These are phyloP conservation scores for Nigrograna mackinnonii DNA, from an alignment of 2,329 filamentous ascomycete species.

Conservation along the genomic window DNA sequence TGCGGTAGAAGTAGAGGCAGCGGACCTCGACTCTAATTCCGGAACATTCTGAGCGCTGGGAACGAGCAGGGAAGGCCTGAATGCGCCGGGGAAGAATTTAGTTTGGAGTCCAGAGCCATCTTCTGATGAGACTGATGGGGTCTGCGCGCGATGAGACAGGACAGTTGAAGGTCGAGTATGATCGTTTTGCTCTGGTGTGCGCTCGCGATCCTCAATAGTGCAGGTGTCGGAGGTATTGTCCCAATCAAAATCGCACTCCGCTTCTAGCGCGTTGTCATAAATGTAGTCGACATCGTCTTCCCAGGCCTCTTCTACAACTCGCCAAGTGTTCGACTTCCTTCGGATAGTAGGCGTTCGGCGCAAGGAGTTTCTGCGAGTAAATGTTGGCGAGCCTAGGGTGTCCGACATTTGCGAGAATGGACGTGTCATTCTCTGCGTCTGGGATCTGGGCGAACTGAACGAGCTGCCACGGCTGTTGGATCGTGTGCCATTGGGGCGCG, in stretches of 20 bases:
- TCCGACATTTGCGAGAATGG: conserved; percentile 48
- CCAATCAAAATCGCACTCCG: conserved; percentile 65
- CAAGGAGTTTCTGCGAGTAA: conserved; percentile 26
- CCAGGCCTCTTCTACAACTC: conserved; percentile 53
- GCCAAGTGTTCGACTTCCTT: conserved; percentile 37
- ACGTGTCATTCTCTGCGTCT: conserved; percentile 24
- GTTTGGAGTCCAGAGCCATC: conserved; percentile 10
- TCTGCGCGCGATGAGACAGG: conserved; percentile 8
- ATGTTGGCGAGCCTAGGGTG: conserved; percentile 47
- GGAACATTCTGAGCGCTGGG: conserved; percentile 31
- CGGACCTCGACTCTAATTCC: conserved; percentile 38
- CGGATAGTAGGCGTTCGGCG: conserved; percentile 22
- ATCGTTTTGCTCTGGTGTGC: conserved; percentile 14
- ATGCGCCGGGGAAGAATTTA: conserved; percentile 19
- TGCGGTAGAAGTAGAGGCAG: conserved; percentile 34
- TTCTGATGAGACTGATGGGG: conserved; percentile 4
- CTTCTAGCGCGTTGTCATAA: conserved; percentile 64
- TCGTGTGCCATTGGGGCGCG: conserved; percentile 22
- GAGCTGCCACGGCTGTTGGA: conserved; percentile 23
- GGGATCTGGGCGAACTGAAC: conserved; percentile 26
- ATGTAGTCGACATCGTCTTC: conserved; percentile 67
- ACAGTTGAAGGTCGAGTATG: conserved; percentile 7
- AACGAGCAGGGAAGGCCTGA: conserved; percentile 30
- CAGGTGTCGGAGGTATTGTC: conserved; percentile 37
- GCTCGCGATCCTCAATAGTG: conserved; percentile 39